Conservation (phyloP, 768 basidiomycete genomes). For the Erythrobasidium yunnanense region DNA sequence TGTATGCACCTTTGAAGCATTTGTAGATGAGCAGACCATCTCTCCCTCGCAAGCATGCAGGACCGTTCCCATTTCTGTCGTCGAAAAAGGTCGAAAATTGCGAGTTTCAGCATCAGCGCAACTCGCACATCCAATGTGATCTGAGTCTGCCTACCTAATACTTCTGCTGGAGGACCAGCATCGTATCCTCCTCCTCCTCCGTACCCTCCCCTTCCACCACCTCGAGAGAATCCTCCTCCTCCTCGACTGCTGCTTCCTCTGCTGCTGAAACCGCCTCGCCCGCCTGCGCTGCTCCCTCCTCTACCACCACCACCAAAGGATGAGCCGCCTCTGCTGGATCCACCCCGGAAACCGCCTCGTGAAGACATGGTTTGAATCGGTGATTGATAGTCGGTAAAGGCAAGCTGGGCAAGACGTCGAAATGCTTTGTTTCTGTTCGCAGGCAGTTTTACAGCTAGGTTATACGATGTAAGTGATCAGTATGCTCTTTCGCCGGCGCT, state of each 20-base stretch:
- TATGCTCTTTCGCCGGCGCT: too few species aligned
- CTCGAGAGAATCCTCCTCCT: background rate
- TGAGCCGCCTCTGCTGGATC: slow-evolving; percentile 33
- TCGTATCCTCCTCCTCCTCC: slow-evolving; percentile 39
- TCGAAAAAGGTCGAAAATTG: background rate
- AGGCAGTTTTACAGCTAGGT: too few species aligned
- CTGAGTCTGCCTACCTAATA: slow-evolving; percentile 41
- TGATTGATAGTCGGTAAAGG: too few species aligned
- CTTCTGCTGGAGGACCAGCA: slow-evolving; percentile 46
- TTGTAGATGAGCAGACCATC: slow-evolving; percentile 81
- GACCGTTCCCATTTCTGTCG: slow-evolving; percentile 49
- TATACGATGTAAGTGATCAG: too few species aligned
- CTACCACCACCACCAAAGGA: slow-evolving; percentile 28
- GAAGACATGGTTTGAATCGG: too few species aligned
- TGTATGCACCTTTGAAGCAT: slow-evolving; percentile 68
- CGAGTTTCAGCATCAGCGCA: background rate
- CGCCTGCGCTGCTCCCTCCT: slow-evolving; percentile 30
- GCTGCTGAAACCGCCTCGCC: slow-evolving; percentile 26
- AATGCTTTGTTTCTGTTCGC: too few species aligned
- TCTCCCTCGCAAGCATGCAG: slow-evolving; percentile 93
- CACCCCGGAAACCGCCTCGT: slow-evolving; percentile 37
- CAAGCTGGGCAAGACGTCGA: too few species aligned
- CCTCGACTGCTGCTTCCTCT: slow-evolving; percentile 29
- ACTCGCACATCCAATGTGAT: background rate
- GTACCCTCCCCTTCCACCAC: slow-evolving; percentile 35